Evolutionary conservation across 2,329 filamentous ascomycete genomes (phyloP).

Genomic region (Talaromyces sp.): DNA sequence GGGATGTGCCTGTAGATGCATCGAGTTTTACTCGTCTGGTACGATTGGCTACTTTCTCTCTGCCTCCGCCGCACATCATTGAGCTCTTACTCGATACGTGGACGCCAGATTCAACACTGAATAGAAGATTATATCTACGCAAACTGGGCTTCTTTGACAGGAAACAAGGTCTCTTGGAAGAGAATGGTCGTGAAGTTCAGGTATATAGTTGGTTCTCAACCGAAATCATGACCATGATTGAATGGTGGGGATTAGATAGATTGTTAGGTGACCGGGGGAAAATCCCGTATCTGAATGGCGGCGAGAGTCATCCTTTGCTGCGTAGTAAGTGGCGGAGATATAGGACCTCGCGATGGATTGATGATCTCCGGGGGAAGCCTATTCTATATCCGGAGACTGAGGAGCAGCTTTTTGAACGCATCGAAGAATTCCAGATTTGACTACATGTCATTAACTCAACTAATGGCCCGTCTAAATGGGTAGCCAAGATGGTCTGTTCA

Average conservation of each 20-base stretch:
- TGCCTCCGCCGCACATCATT: constrained; percentile 1
- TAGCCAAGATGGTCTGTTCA: no score
- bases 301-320: no score
- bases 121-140: background rate
- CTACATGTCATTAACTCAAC: no score
- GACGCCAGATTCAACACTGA: background rate
- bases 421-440: background rate
- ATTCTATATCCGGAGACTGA: background rate
- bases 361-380: background rate
- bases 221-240: background rate
- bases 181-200: background rate
- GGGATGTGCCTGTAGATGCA: background rate
- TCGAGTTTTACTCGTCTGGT: background rate
- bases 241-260: background rate
- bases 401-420: background rate
- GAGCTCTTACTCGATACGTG: constrained; percentile 6
- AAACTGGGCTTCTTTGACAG: background rate
- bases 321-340: no score
- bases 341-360: no score
- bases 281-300: no score
- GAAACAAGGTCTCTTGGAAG: background rate
- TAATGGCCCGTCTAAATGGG: no score
- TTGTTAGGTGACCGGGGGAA: no score
- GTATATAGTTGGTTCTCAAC: background rate
- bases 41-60: background rate